A percentile compares a stretch with the other conserved stretches of the same genome.
These are phyloP conservation scores for Boechera divaricarpa DNA, from an alignment of 345 rosid genomes.

Conservation along the genomic window DNA sequence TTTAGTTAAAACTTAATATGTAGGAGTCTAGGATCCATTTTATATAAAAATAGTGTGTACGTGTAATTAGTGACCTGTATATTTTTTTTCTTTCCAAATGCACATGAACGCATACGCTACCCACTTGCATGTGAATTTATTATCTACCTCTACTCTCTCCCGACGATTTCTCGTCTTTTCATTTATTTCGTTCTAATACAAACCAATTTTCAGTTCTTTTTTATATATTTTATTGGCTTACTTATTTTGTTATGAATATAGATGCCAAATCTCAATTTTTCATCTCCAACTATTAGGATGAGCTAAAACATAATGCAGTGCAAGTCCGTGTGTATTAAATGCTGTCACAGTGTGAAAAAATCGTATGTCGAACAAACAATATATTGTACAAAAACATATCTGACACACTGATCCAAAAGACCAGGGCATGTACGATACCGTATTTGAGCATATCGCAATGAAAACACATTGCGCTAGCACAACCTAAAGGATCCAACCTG, in stretches of 20 bases:
- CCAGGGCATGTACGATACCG: constrained; percentile 21
- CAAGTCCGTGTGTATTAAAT: constrained; percentile 41
- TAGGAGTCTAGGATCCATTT: neutral
- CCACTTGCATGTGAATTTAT: constrained; percentile 49
- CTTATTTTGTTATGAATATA: neutral
- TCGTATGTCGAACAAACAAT: constrained; percentile 11
- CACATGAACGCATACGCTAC: constrained; percentile 38
- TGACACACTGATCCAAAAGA: neutral
- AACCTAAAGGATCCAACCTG: neutral
- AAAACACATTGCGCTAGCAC: constrained; percentile 10
- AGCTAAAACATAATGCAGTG: neutral
- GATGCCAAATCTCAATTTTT: neutral
- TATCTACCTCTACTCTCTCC: constrained; percentile 28
- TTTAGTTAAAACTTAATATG: neutral
- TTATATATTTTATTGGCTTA: neutral
- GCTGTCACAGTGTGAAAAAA: constrained; percentile 19
- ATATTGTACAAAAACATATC: neutral
- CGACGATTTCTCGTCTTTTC: constrained; percentile 15
- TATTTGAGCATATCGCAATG: constrained; percentile 2
- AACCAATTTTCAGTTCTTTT: neutral
- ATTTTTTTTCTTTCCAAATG: constrained; percentile 23
- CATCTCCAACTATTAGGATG: neutral
- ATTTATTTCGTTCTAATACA: constrained; percentile 26
- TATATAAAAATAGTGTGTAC: neutral
- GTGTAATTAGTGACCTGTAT: constrained; percentile 39